phyloP scores from a whole-genome alignment of 768 basidiomycete species.

The Trametes cinnabarina region DNA sequence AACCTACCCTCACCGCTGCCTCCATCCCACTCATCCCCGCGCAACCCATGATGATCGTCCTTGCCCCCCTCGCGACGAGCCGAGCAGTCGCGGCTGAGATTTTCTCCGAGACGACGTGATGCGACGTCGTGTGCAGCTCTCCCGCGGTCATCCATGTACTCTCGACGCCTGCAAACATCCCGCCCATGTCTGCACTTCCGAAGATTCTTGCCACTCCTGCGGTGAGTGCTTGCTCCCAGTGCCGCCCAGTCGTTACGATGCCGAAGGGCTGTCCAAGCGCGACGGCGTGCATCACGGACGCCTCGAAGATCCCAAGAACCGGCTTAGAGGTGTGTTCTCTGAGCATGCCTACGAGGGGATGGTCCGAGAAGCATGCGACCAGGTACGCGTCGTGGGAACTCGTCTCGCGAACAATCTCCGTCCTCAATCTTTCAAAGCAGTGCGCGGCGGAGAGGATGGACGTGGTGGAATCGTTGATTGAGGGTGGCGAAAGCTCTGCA shows the following conservation, averaged over 20 bases:
- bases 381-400: constrained; percentile 25
- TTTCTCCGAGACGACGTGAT: constrained; percentile 24
- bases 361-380: constrained; percentile 34
- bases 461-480: constrained; percentile 23
- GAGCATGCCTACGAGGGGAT: constrained; percentile 31
- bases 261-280: constrained; percentile 29
- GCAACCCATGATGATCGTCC: constrained; percentile 24
- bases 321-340: constrained; percentile 18
- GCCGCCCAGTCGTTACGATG: constrained; percentile 37
- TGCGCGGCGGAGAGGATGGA: constrained; percentile 19
- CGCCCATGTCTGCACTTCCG: constrained; percentile 15
- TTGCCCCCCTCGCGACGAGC: constrained; percentile 22
- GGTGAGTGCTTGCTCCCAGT: constrained; percentile 33
- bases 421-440: constrained; percentile 5
- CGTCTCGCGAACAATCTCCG: not conserved
- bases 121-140: constrained; percentile 31
- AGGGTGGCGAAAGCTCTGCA: constrained; percentile 13
- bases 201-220: constrained; percentile 25
- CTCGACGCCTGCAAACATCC: constrained; percentile 31
- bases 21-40: constrained; percentile 30
- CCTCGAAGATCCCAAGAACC: constrained; percentile 38
- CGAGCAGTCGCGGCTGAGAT: constrained; percentile 29
- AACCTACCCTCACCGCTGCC: constrained; percentile 17
- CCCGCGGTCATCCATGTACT: constrained; percentile 35
- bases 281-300: constrained; percentile 31